phyloP scores from a whole-genome alignment of 2,329 filamentous ascomycete genomes.

The Pseudopyricularia javanii region DNA sequence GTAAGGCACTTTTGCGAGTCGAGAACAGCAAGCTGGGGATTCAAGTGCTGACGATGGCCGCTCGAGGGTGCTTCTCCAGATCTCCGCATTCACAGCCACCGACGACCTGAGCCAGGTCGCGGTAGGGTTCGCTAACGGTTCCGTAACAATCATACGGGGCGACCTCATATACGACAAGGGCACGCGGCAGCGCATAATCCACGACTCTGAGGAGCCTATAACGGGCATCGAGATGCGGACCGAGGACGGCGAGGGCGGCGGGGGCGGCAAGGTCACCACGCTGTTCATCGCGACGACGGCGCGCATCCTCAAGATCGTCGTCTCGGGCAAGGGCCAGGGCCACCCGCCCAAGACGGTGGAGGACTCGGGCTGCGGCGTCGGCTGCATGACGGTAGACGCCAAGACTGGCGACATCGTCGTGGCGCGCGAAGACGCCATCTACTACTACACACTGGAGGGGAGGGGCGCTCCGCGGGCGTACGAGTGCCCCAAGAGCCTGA shows the following conservation, averaged over 20 bases:
- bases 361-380: slow-evolving; percentile 80
- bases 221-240: slow-evolving; percentile 73
- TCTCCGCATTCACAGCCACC: slow-evolving; percentile 79
- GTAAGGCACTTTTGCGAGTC: slow-evolving; percentile 29
- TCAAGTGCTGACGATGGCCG: slow-evolving; percentile 2
- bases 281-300: slow-evolving; percentile 88
- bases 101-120: slow-evolving; percentile 87
- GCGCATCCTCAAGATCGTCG: slow-evolving; percentile 72
- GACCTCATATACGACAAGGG: slow-evolving; percentile 93
- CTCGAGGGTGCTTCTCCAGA: slow-evolving; percentile 28
- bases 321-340: slow-evolving; percentile 80
- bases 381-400: slow-evolving; percentile 83
- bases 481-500: slow-evolving; percentile 76
- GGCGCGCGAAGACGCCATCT: slow-evolving; percentile 90
- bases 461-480: slow-evolving; percentile 82
- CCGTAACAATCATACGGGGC: slow-evolving; percentile 84
- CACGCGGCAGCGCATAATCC: slow-evolving; percentile 84
- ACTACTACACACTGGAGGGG: slow-evolving; percentile 79
- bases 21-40: too few relatives aligned
- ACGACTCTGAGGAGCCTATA: slow-evolving; percentile 92
- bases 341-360: slow-evolving; percentile 81
- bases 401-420: slow-evolving; percentile 76
- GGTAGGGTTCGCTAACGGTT: slow-evolving; percentile 89
- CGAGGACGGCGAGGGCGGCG: slow-evolving; percentile 18
- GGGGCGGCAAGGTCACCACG: slow-evolving; percentile 45